Evolutionary conservation across 1,284 basidiomycete genomes (phyloP), one percentile per base, ranked within the genome.

Genomic region (Porodaedalea pini): DNA sequence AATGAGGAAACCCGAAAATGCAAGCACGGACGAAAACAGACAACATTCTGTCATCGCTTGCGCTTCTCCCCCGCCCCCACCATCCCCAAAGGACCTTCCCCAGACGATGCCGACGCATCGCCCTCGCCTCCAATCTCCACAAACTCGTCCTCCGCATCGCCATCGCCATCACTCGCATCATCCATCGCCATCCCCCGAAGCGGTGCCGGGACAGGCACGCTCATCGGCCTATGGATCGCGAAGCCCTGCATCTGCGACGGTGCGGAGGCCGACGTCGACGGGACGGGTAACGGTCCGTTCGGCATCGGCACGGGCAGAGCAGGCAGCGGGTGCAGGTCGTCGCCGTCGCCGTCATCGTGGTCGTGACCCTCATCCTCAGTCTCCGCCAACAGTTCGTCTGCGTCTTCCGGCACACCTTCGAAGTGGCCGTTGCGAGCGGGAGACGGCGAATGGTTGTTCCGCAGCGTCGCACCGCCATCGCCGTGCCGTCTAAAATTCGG

Each of bases 51-150:
- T 75, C 64, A 77, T 59, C 76, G 73, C 62, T 78, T 78, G 64
- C 76, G 68, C 61, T 78, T 78, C 40, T 70, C 76, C 25, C 45
- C 40, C 8, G 40, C 23, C 41, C 73, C 76, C 15, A 76, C 65
- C 23, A 73, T n/a, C 11, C 49, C 49, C 27, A 47, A 27, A 6
- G 27, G 2, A 10, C 60, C 64, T 4, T 69, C 68, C 1, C 45
- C 59, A 13, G 29, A 63, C 17, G 51, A 59, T 1, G 40, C 57
- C 3, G 56, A 37, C 25, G 41, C 43, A 3, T 62, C 10, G 36
- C 66, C 45, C 29, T 51, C 62, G 5, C 29, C 27, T n/a, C 32
- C 56, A 29, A 58, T 58, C 41, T 61, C 44, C 61, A 67, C 32
- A 45, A 65, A 32, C 47, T 54, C 29, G 37, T 59, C 34, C 11